Evolutionary conservation across 1,139 yeast genomes (phyloP).

Genomic region (Hansenula sp.): DNA sequence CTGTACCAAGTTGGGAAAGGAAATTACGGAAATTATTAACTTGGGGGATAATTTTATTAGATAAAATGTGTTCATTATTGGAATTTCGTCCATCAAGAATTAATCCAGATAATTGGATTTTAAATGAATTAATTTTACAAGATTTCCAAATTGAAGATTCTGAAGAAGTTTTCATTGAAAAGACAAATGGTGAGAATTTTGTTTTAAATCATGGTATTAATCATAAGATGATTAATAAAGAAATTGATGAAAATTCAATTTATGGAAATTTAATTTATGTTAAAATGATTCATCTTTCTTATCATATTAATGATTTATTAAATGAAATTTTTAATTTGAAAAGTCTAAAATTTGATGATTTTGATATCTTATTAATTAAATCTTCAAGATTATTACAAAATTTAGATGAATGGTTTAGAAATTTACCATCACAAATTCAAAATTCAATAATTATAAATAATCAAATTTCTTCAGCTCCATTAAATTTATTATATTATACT

Average conservation of each 20-base stretch:
- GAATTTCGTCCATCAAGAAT: constrained; percentile 23
- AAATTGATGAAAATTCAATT: constrained; percentile 7
- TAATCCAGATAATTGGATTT: constrained; percentile 20
- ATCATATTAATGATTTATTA: constrained; percentile 19
- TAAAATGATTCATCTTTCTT: constrained; percentile 20
- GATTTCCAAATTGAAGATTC: constrained; percentile 17
- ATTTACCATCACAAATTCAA: constrained; percentile 9
- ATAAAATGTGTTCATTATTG: constrained; percentile 22
- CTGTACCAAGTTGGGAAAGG: constrained; percentile 23
- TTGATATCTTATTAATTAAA: constrained; percentile 15
- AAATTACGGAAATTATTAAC: constrained; percentile 20
- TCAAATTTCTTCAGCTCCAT: constrained; percentile 19
- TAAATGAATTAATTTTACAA: constrained; percentile 11
- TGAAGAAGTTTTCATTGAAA: constrained; percentile 9
- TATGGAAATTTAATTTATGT: constrained; percentile 21
- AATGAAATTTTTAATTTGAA: constrained; percentile 18
- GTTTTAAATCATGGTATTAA: constrained; percentile 3
- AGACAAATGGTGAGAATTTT: constrained; percentile 3
- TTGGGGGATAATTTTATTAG: constrained; percentile 23
- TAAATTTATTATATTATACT: constrained; percentile 21
- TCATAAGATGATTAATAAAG: constrained; percentile 1
- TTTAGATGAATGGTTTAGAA: constrained; percentile 19
- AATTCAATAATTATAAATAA: neutral
- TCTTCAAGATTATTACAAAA: constrained; percentile 9
- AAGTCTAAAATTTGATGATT: constrained; percentile 20